Conservation (phyloP, 768 basidiomycete genomes). For the Lentinula boryana region DNA sequence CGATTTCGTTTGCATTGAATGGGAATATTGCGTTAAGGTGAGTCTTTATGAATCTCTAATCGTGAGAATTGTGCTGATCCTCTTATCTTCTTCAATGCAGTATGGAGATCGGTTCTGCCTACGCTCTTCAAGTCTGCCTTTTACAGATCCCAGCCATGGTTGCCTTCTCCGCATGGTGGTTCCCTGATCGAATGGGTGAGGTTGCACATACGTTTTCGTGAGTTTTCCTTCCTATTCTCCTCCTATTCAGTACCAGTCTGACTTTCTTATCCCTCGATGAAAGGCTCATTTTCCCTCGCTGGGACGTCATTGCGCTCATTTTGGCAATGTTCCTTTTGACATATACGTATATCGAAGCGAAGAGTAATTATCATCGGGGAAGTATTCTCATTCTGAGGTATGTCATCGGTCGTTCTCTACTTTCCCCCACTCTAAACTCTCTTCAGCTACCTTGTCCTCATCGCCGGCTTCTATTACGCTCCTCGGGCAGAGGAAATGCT, state of each 20-base stretch:
- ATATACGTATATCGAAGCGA: constrained; percentile 99
- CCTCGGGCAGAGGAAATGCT: constrained; percentile 41
- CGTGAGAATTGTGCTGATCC: too few relatives aligned
- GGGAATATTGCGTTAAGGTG: constrained; percentile 96
- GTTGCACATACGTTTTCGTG: constrained; percentile 91
- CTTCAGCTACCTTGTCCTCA: constrained; percentile 82
- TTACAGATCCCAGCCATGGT: constrained; percentile 99
- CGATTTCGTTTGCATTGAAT: constrained; percentile 94
- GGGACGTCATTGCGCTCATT: constrained; percentile 94
- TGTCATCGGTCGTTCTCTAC: constrained; percentile 4
- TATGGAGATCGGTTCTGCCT: constrained; percentile 99
- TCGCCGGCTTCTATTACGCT: constrained; percentile 90
- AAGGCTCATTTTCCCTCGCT: constrained; percentile 92
- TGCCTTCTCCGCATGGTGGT: constrained; percentile 95
- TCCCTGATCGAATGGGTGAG: constrained; percentile 79
- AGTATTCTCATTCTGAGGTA: constrained; percentile 93
- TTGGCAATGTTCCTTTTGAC: constrained; percentile 97
- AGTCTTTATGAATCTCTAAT: constrained; percentile 12
- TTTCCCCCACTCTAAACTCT: background rate
- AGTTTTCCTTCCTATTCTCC: constrained; percentile 23
- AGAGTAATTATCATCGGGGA: constrained; percentile 96
- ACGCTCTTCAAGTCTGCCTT: constrained; percentile 96
- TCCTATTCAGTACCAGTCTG: background rate
- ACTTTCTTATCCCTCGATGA: constrained; percentile 6
- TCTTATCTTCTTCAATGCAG: constrained; percentile 33